Conservation (phyloP, 176 grass and related monocot species). For the Carex scoparia region DNA sequence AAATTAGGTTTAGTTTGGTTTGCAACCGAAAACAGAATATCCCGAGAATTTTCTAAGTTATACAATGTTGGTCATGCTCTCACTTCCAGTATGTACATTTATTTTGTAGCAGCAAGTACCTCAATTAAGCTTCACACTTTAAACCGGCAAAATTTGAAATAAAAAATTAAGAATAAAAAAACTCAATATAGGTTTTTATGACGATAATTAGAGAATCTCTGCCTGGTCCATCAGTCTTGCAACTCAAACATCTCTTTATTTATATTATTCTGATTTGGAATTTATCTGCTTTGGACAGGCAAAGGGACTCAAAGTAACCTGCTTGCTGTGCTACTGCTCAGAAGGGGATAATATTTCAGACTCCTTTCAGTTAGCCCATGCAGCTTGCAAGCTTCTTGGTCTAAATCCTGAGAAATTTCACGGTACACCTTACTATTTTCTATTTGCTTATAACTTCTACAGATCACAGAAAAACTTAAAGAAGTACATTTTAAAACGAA, state of each 20-base stretch:
- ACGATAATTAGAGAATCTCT: neutral
- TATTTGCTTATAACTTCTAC: neutral
- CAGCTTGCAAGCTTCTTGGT: slow-evolving; percentile 60
- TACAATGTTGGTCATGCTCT: neutral
- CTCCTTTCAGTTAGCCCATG: slow-evolving; percentile 74
- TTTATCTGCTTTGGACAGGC: slow-evolving; percentile 34
- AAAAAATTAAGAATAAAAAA: neutral
- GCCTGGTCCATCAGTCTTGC: neutral
- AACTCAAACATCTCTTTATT: neutral
- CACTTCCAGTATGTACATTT: neutral
- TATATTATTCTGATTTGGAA: neutral
- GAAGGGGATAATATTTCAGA: slow-evolving; percentile 96
- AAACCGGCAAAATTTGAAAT: neutral
- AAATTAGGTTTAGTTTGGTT: neutral
- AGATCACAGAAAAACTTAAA: slow-evolving; percentile 18
- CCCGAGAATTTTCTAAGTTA: neutral
- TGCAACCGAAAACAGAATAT: neutral
- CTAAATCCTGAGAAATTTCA: slow-evolving; percentile 52
- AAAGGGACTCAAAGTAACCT: slow-evolving; percentile 78
- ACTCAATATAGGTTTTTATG: neutral
- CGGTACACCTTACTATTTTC: slow-evolving; percentile 38
- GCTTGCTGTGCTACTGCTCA: slow-evolving; percentile 86
- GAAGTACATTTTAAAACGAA: slow-evolving; percentile 3
- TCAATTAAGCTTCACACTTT: neutral
- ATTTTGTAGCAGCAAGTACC: neutral